phyloP scores from a whole-genome alignment of 805 yeast species.

The Monosporozyma siamensis region DNA sequence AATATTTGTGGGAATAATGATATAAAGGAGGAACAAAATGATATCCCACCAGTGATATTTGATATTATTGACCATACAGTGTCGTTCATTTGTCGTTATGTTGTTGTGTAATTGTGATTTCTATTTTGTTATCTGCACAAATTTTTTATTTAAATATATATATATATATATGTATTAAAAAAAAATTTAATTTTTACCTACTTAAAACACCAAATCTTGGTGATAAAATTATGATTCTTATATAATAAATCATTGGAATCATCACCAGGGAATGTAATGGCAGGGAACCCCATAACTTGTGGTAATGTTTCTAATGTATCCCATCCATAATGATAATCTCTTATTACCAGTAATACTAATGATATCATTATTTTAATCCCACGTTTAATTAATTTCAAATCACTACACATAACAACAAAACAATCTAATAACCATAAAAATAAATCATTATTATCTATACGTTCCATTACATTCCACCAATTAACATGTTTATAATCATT shows the following conservation, averaged over 20 bases:
- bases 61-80: slow-evolving; percentile 26
- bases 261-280: slow-evolving; percentile 14
- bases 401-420: no score
- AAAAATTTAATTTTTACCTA: not conserved
- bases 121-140: no score
- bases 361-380: slow-evolving; percentile 36
- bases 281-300: slow-evolving; percentile 13
- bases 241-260: slow-evolving; percentile 6
- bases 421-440: slow-evolving; percentile 29
- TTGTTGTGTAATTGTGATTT: no score
- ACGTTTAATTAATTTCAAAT: no score
- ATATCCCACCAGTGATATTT: slow-evolving; percentile 35
- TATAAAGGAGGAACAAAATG: slow-evolving; percentile 37
- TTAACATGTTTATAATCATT: slow-evolving; percentile 19
- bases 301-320: slow-evolving; percentile 26
- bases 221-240: not conserved
- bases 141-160: no score
- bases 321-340: slow-evolving; percentile 44
- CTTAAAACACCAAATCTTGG: not conserved
- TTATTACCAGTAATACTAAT: slow-evolving; percentile 33
- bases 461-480: slow-evolving; percentile 25
- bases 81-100: not conserved
- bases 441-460: slow-evolving; percentile 21
- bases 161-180: no score
- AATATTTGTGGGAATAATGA: slow-evolving; percentile 50